These are phyloP conservation scores for Bifiguratus adelaidae DNA, from an alignment of 192 early-diverging fungal genomes.

Conservation along the genomic window DNA sequence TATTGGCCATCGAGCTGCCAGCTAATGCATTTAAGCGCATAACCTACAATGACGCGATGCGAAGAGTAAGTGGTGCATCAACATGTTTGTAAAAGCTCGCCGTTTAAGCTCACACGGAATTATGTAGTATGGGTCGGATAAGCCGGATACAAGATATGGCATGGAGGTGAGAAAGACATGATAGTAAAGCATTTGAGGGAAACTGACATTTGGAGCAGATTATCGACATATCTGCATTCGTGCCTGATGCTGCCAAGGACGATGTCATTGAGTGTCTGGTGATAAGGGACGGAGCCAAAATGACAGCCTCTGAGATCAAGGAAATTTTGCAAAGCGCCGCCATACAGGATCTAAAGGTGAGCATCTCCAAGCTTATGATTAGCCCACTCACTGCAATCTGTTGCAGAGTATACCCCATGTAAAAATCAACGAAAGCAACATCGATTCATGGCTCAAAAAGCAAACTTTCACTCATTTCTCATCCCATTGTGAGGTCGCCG, in stretches of 20 bases:
- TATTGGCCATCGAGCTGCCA: constrained; percentile 38
- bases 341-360: constrained; percentile 1
- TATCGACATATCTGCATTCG: constrained; percentile 15
- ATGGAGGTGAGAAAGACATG: constrained; percentile 42
- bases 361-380: not conserved
- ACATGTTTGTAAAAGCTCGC: not conserved
- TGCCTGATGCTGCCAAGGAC: constrained; percentile 13
- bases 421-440: constrained; percentile 36
- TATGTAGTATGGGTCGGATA: constrained; percentile 74
- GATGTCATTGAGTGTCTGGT: constrained; percentile 38
- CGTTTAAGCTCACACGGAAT: not conserved
- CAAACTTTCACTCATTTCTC: constrained; percentile 11
- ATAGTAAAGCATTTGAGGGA: too few species aligned
- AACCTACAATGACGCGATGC: constrained; percentile 77
- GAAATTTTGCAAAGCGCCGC: constrained; percentile 1
- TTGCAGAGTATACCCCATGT: constrained; percentile 21
- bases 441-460: constrained; percentile 22
- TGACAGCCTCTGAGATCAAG: constrained; percentile 23
- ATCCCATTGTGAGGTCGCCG: not conserved
- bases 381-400: not conserved
- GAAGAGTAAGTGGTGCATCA: constrained; percentile 21
- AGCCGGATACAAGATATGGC: constrained; percentile 79
- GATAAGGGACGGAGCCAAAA: constrained; percentile 22
- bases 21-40: constrained; percentile 52
- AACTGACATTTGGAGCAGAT: constrained; percentile 10